Conservation (phyloP, 2,329 filamentous ascomycete species). For the Fusarium brevicatenulatum region DNA sequence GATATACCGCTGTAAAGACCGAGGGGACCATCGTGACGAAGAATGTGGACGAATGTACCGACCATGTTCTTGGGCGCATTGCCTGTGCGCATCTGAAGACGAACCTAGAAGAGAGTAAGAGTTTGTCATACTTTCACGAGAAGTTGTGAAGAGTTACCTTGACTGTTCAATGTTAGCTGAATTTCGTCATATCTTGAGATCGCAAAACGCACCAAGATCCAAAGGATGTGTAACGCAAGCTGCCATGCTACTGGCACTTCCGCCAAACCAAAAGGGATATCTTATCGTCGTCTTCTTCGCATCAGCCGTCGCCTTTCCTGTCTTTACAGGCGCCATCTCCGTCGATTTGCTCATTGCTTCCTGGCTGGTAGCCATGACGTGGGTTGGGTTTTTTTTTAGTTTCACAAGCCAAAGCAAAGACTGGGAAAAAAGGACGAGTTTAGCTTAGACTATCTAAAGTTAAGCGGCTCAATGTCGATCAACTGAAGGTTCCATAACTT, state of each 20-base stretch:
- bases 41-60: constrained; percentile 84
- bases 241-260: constrained; percentile 91
- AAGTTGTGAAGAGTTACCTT: constrained; percentile 51
- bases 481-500: constrained; percentile 11
- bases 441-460: constrained; percentile 30
- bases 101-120: constrained; percentile 66
- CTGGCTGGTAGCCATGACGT: constrained; percentile 36
- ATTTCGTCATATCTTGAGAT: constrained; percentile 19
- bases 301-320: constrained; percentile 45
- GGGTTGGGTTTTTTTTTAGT: not conserved
- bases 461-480: constrained; percentile 23
- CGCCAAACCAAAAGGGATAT: constrained; percentile 96
- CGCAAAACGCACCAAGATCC: constrained; percentile 77
- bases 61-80: constrained; percentile 83
- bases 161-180: constrained; percentile 54
- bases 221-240: constrained; percentile 93
- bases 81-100: constrained; percentile 83
- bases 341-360: constrained; percentile 27
- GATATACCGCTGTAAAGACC: constrained; percentile 93
- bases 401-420: constrained; percentile 1
- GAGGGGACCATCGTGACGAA: constrained; percentile 77
- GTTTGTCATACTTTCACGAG: not conserved
- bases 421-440: not conserved
- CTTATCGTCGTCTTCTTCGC: constrained; percentile 55
- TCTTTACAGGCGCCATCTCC: constrained; percentile 19